Conservation (phyloP, 2,329 filamentous ascomycete genomes). For the Colletotrichum musicola region DNA sequence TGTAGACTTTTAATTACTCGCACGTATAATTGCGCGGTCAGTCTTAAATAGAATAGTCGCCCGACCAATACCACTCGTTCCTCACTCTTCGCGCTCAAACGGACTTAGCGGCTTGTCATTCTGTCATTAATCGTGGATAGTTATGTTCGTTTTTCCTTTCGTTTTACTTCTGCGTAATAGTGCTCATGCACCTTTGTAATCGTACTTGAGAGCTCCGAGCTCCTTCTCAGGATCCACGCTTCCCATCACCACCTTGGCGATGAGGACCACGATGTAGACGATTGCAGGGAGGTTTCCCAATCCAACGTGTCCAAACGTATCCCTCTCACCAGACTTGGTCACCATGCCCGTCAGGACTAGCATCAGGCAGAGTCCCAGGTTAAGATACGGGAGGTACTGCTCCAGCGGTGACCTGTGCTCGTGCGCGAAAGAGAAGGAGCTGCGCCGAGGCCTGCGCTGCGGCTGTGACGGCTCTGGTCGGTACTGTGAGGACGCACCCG, state of each 20-base stretch:
- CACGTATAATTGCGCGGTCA: slow-evolving; percentile 30
- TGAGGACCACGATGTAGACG: slow-evolving; percentile 71
- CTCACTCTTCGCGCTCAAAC: not conserved
- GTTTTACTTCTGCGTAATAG: not conserved
- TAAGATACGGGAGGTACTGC: slow-evolving; percentile 70
- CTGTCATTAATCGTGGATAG: slow-evolving; percentile 30
- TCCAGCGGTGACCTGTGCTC: slow-evolving; percentile 61
- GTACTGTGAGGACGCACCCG: slow-evolving; percentile 16
- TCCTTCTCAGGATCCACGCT: slow-evolving; percentile 77
- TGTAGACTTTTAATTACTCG: slow-evolving; percentile 53
- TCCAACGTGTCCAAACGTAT: slow-evolving; percentile 54
- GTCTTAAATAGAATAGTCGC: not conserved
- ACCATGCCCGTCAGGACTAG: slow-evolving; percentile 61
- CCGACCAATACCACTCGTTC: not conserved
- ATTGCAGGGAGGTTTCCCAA: slow-evolving; percentile 66
- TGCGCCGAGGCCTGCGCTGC: slow-evolving; percentile 34
- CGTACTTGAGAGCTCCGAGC: slow-evolving; percentile 72
- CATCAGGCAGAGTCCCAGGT: slow-evolving; percentile 67
- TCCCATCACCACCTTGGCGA: slow-evolving; percentile 75
- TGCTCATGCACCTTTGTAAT: slow-evolving; percentile 73
- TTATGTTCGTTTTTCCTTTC: not conserved
- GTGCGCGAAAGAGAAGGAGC: slow-evolving; percentile 40
- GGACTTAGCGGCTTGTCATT: slow-evolving; percentile 11
- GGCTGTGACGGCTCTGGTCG: slow-evolving; percentile 6
- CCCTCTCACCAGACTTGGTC: slow-evolving; percentile 44